These are phyloP conservation scores for Cerioporus squamosus DNA, from an alignment of 1,284 basidiomycete genomes.

Conservation along the genomic window DNA sequence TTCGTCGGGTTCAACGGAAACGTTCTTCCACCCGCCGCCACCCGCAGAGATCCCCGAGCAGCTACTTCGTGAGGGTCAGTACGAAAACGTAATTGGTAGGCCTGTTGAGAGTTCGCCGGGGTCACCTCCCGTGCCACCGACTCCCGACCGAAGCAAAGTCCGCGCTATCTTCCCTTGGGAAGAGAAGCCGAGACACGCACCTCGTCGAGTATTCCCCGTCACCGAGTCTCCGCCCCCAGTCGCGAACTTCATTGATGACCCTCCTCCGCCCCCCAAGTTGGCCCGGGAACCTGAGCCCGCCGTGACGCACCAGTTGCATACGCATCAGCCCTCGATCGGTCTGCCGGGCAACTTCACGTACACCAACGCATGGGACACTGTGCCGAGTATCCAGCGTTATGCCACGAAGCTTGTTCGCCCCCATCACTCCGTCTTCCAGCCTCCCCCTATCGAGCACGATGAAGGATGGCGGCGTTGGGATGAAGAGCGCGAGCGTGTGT, in stretches of 20 bases:
- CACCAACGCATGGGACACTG: constrained; percentile 83
- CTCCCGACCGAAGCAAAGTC: constrained; percentile 76
- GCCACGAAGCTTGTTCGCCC: constrained; percentile 65
- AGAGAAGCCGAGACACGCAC: constrained; percentile 62
- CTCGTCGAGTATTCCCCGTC: constrained; percentile 79
- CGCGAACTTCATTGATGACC: constrained; percentile 46
- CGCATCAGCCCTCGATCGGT: constrained; percentile 39
- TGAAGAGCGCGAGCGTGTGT: constrained; percentile 44
- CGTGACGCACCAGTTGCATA: constrained; percentile 14
- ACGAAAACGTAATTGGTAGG: constrained; percentile 61
- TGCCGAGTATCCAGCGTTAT: constrained; percentile 80
- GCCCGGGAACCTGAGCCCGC: constrained; percentile 3
- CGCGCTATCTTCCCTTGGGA: constrained; percentile 96
- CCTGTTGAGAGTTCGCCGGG: constrained; percentile 21
- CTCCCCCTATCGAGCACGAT: constrained; percentile 52
- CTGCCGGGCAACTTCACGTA: constrained; percentile 64
- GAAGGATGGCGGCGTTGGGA: constrained; percentile 45
- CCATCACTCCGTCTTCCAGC: constrained; percentile 43
- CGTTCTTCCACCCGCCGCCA: constrained; percentile 66
- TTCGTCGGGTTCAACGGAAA: constrained; percentile 39
- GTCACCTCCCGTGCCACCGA: constrained; percentile 38
- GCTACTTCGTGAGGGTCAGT: constrained; percentile 63
- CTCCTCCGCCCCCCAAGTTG: constrained; percentile 4
- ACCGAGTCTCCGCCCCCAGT: constrained; percentile 62
- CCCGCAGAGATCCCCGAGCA: constrained; percentile 61